These are phyloP conservation scores for Trifolium subterraneum DNA, from an alignment of 306 rosid species.

Conservation along the genomic window DNA sequence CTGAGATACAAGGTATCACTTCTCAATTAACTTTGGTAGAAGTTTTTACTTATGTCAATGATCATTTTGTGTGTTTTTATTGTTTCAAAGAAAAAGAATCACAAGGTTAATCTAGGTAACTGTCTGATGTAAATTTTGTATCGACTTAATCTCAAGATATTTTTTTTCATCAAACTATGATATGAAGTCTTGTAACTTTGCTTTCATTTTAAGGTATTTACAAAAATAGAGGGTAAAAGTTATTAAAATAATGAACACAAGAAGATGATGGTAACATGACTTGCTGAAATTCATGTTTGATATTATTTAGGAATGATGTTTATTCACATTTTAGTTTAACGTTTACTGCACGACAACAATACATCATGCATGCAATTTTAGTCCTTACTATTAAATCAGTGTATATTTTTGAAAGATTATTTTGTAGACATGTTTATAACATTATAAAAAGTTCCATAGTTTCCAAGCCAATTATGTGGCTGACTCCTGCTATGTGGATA, in stretches of 20 bases:
- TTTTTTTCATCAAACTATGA: not conserved
- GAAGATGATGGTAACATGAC: not conserved
- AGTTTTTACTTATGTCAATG: not conserved
- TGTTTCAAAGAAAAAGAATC: not conserved
- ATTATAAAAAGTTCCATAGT: too few species aligned
- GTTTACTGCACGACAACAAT: not conserved
- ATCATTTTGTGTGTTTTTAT: conserved; percentile 5
- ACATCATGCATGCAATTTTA: not conserved
- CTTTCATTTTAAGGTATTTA: conserved; percentile 22
- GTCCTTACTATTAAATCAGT: too few species aligned
- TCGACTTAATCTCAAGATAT: conserved; percentile 4
- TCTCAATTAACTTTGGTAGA: conserved; percentile 23
- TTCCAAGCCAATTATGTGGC: not conserved
- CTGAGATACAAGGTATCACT: conserved; percentile 16
- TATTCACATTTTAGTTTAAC: not conserved
- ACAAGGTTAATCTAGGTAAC: conserved; percentile 10
- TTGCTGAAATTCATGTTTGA: not conserved
- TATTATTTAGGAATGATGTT: not conserved
- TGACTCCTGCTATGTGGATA: not conserved
- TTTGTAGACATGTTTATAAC: too few species aligned
- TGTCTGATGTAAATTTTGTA: conserved; percentile 26
- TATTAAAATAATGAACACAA: not conserved
- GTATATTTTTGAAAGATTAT: too few species aligned
- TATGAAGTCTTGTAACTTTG: not conserved
- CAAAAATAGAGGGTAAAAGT: not conserved